Base-by-base conservation (phyloP, 345 rosid species). In the Heritiera fomes region DNA sequence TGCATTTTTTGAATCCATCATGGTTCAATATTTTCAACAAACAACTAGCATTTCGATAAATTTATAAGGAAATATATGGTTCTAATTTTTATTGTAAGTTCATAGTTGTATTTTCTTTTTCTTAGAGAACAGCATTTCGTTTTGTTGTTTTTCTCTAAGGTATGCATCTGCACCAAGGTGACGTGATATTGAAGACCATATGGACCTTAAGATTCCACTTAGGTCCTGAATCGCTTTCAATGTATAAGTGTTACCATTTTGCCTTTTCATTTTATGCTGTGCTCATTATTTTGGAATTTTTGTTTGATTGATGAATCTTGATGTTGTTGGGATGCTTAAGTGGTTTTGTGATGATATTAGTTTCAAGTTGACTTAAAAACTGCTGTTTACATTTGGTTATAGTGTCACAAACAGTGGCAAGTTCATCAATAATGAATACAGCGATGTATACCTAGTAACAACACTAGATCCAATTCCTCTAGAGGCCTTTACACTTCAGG, bases 401-500 rank as follows among this genome's bases (percentile, higher is more conserved):
- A 95, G 99, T 81, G 89, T 84, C 78, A 87, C 63, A 83, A 92
- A 95, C 88, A 88, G 84, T 87, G 99, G 98, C 0, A 91, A 84
- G 9, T 95, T 80, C 87, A 89, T 93, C 87, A 95, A 95, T 75
- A 95, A 95, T 78, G 99, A 95, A 85, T 92, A 81, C 77, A 88
- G 84, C 71, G 99, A 95, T 83, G 98, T 95, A 65, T 95, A 93
- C 80, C 89, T 95, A 68, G 93, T 93, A 59, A 95, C 99, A 38
- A 82, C 91, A 69, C 76, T 86, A 64, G 83, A 93, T 86, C 98
- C 96, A 79, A 92, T 93, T 83, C 99, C 99, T 80, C 78, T 91
- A 61, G 94, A 92, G 80, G 99, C 97, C 71, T 95, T 95, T 77
- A 89, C 88, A 13, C 95, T 95, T 85, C 99, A 93, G 96, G 98